Conservation (phyloP, 1,284 basidiomycete genomes). For the Melampsora allii-populina region DNA sequence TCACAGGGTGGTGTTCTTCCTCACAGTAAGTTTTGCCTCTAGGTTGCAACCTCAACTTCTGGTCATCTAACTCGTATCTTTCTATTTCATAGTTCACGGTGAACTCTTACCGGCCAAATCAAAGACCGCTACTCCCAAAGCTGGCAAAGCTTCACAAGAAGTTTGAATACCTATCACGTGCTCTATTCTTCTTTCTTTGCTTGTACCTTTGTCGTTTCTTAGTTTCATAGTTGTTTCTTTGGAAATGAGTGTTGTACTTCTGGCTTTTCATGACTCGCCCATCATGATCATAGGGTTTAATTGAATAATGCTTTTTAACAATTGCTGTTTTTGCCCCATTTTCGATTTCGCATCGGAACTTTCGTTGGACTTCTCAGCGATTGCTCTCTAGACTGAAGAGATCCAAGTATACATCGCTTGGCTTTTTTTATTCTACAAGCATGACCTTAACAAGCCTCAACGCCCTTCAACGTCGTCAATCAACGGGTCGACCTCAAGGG, state of each 20-base stretch:
- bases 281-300: too few relatives aligned
- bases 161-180: not conserved
- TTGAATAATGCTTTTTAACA: too few relatives aligned
- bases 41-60: not conserved
- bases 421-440: too few relatives aligned
- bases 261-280: not conserved
- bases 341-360: too few relatives aligned
- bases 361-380: too few relatives aligned
- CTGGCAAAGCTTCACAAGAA: constrained; percentile 42
- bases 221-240: not conserved
- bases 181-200: not conserved
- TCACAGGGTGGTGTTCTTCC: constrained; percentile 88
- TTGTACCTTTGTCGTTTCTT: not conserved
- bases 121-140: constrained; percentile 19
- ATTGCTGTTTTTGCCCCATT: too few relatives aligned
- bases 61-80: not conserved
- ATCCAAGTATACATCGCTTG: too few relatives aligned
- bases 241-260: not conserved
- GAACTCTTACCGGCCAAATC: constrained; percentile 40
- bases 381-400: too few relatives aligned
- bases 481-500: too few relatives aligned
- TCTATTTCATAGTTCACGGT: constrained; percentile 15
- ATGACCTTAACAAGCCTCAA: too few relatives aligned
- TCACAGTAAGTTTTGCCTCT: constrained; percentile 42
- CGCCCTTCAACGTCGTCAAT: too few relatives aligned